phyloP scores from a whole-genome alignment of 2,329 filamentous ascomycete genomes.

The Phaeosphaeriaceae sp. region DNA sequence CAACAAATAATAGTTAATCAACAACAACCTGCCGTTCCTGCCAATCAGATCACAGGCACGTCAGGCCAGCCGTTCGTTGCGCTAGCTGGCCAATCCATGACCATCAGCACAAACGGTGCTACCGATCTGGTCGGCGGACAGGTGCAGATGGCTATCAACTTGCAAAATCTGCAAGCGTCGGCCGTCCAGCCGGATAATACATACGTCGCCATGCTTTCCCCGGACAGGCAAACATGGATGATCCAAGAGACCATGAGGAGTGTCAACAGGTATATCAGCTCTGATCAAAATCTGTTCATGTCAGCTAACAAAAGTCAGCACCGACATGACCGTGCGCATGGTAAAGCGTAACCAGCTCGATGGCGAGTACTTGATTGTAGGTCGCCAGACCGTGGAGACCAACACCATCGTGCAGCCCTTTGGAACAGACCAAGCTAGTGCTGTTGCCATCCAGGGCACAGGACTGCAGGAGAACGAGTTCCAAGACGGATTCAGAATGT shows the following conservation, averaged over 20 bases:
- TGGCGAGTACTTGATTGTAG: conserved; percentile 48
- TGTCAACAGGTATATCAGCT: conserved; percentile 36
- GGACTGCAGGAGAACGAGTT: conserved; percentile 50
- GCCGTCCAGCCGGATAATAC: conserved; percentile 45
- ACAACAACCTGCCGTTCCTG: conserved; percentile 41
- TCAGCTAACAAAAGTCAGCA: conserved; percentile 20
- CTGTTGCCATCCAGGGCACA: conserved; percentile 42
- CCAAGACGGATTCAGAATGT: conserved; percentile 48
- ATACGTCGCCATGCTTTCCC: conserved; percentile 46
- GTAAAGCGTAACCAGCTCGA: conserved; percentile 41
- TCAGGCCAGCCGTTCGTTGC: conserved; percentile 48
- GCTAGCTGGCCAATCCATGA: conserved; percentile 41
- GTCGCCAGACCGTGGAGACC: conserved; percentile 46
- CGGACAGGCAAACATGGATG: conserved; percentile 48
- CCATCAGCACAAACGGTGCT: conserved; percentile 46
- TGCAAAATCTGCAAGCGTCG: conserved; percentile 34
- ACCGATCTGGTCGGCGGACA: conserved; percentile 46
- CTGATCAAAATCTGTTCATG: not conserved
- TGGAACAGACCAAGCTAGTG: conserved; percentile 30
- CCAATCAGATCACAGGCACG: conserved; percentile 46
- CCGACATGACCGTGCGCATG: conserved; percentile 46
- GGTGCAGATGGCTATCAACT: conserved; percentile 43
- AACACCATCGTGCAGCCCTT: conserved; percentile 43
- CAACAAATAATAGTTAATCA: conserved; percentile 51
- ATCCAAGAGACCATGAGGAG: conserved; percentile 46